A percentile compares a stretch with the other conserved stretches of the same genome.
Conservation (phyloP, 306 rosid species). For the Prunus mira region DNA sequence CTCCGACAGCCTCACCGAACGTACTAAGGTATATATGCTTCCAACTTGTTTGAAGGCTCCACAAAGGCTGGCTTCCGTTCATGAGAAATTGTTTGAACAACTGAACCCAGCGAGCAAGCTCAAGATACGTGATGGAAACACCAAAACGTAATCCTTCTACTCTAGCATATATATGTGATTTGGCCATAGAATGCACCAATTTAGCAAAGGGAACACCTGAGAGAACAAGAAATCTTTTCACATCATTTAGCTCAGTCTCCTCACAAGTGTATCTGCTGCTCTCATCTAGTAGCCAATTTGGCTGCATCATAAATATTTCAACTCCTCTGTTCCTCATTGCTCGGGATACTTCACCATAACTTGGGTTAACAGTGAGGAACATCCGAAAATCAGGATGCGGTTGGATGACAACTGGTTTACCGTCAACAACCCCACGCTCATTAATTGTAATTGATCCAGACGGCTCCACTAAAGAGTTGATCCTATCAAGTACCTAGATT, state of each 20-base stretch:
- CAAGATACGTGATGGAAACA: constrained; percentile 55
- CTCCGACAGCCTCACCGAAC: constrained; percentile 61
- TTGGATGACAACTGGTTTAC: constrained; percentile 64
- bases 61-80: constrained; percentile 61
- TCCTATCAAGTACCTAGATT: constrained; percentile 83
- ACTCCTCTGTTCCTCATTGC: constrained; percentile 99
- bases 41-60: constrained; percentile 90
- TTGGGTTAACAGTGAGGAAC: constrained; percentile 88
- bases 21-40: constrained; percentile 80
- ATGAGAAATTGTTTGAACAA: constrained; percentile 66
- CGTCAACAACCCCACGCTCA: constrained; percentile 87
- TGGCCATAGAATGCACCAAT: constrained; percentile 70
- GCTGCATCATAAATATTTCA: constrained; percentile 84
- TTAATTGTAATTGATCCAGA: constrained; percentile 78
- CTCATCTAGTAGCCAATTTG: constrained; percentile 61
- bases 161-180: constrained; percentile 71
- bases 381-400: constrained; percentile 88
- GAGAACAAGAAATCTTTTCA: constrained; percentile 57
- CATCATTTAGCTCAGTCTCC: constrained; percentile 53
- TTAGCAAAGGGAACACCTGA: constrained; percentile 64
- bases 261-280: constrained; percentile 24
- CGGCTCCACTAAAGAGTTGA: constrained; percentile 90
- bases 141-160: constrained; percentile 49
- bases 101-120: constrained; percentile 91
- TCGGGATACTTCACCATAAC: constrained; percentile 82